Base-by-base conservation (phyloP, 1,284 basidiomycete species). In the Ceratobasidium sp. region DNA sequence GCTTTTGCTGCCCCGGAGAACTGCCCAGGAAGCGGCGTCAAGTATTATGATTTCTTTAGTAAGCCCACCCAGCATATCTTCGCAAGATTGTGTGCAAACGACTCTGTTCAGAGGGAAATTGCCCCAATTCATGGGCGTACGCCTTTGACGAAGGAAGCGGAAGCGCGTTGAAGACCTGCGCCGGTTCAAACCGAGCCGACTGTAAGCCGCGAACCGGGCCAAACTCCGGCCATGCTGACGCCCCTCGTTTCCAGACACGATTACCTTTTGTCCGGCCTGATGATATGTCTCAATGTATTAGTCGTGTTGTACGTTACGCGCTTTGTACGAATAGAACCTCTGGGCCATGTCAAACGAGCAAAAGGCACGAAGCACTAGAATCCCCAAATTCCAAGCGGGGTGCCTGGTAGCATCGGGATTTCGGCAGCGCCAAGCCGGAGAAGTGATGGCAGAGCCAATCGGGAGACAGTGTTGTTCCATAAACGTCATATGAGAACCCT, bases 41-140 rank as follows among this genome's bases (percentile, higher is more conserved):
- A 72, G 5, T 75, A 75, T 73, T 78, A 79, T 79, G 78, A 76
- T 64, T 88, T 85, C 79, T 89, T 79, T 76, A 79, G 76, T 77
- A 55, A 46, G 71, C 39, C 14, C 14, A 9, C 34, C 43, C 16
- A 10, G 5, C 43, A 45, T 8, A 3, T 12, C 18, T 6, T 45
- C 16, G 3, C n/a, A 45, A 3, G 4, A 45, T 9, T n/a, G 43
- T 3, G 3, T 10, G 9, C 18, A n/a, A 45, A 45, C 18, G 8
- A n/a, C 14, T 16, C n/a, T 43, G 3, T 50, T 10, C 50, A 74
- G 73, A 74, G 70, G 72, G 53, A 21, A 61, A 52, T 18, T 75
- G 74, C 45, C 74, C 74, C 6, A 74, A 70, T 26, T 62, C 74
- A 4, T 75, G 70, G 45, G 73, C 72, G 28, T 75, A 72, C 58